Percentiles rank a stretch among this genome's conserved stretches.
Conservation (phyloP, 2,329 filamentous ascomycete species). For the Alternaria incomplexa region DNA sequence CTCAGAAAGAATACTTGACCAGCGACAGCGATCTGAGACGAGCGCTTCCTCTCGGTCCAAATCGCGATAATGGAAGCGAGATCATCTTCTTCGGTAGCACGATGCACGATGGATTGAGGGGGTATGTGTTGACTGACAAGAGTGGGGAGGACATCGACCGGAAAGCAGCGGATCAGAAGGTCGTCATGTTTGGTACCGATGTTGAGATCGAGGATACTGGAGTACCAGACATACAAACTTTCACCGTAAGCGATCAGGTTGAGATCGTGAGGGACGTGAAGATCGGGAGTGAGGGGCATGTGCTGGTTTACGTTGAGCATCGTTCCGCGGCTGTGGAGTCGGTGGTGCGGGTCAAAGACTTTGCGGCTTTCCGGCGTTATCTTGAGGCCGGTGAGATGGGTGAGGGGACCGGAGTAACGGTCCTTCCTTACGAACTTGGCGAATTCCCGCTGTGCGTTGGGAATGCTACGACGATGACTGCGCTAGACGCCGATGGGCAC, state of each 20-base stretch:
- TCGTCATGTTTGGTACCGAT: slow-evolving; percentile 20
- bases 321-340: neutral
- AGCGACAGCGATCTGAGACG: neutral
- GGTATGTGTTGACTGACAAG: slow-evolving; percentile 10
- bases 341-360: slow-evolving; percentile 1
- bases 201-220: slow-evolving; percentile 6
- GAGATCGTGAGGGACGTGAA: slow-evolving; percentile 10
- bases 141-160: neutral
- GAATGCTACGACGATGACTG: slow-evolving; percentile 33
- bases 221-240: neutral
- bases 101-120: slow-evolving; percentile 29
- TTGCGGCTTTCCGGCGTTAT: neutral
- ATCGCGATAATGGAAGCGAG: neutral
- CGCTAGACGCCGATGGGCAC: slow-evolving; percentile 17
- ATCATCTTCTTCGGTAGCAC: slow-evolving; percentile 26
- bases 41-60: neutral
- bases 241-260: neutral
- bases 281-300: slow-evolving; percentile 8
- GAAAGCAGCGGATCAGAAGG: neutral
- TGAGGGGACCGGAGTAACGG: neutral
- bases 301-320: neutral
- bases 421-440: slow-evolving; percentile 2
- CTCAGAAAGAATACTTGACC: slow-evolving; percentile 13
- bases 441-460: neutral
- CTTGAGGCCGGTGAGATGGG: neutral